Evolutionary conservation across 164 flowering plant genomes (phyloP).

Genomic region (Magnolia changhungtana): DNA sequence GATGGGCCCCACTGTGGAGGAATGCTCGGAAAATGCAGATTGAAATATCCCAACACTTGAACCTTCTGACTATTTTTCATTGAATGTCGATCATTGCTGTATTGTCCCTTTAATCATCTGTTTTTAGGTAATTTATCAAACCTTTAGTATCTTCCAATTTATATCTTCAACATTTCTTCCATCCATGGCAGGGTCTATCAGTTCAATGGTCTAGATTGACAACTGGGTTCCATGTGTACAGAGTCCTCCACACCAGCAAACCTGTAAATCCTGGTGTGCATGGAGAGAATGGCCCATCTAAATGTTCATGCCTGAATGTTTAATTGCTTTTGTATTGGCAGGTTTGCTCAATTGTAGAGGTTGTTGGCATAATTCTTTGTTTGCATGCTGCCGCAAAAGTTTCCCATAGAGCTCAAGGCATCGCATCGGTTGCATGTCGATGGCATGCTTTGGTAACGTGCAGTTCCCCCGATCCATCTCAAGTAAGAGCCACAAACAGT

Average conservation of each 20-base stretch:
- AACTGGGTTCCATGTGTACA: neutral
- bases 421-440: constrained; percentile 68
- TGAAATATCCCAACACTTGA: no score
- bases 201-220: neutral
- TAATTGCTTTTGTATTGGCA: constrained; percentile 22
- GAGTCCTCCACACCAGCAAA: neutral
- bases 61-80: no score
- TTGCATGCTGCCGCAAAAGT: constrained; percentile 81
- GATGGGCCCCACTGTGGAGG: neutral
- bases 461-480: constrained; percentile 40
- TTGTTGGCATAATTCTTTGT: constrained; percentile 68
- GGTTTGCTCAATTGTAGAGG: constrained; percentile 69
- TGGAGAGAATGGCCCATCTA: neutral
- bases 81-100: neutral
- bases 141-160: neutral
- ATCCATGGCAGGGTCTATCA: no score
- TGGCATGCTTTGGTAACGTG: constrained; percentile 86
- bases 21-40: no score
- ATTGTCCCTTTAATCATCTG: neutral
- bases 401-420: constrained; percentile 79
- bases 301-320: neutral
- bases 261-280: neutral
- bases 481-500: constrained; percentile 39
- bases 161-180: no score
- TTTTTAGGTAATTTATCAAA: neutral